Percentiles rank a stretch among this genome's conserved stretches.
Conservation (phyloP, 1,284 basidiomycete genomes). For the Malassezia arunalokei region DNA sequence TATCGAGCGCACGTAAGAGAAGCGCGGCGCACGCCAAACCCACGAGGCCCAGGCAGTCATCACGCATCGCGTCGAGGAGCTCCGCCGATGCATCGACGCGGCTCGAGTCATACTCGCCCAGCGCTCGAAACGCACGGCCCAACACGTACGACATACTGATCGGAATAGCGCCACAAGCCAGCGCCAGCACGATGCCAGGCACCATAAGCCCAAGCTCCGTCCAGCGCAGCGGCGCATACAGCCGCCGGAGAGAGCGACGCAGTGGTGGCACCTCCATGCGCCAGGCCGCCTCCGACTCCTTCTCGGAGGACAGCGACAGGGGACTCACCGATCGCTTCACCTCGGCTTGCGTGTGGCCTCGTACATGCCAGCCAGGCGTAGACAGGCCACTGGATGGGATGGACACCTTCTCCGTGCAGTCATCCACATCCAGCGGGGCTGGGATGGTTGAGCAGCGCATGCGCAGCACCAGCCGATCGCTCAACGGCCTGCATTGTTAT, state of each 20-base stretch:
- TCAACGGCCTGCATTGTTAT: too few species aligned
- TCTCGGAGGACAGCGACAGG: not conserved
- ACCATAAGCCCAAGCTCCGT: conserved; percentile 48
- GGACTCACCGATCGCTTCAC: not conserved
- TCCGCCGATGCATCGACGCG: conserved; percentile 49
- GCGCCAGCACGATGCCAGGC: conserved; percentile 61
- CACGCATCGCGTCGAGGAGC: conserved; percentile 47
- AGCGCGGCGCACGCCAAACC: conserved; percentile 61
- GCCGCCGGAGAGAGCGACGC: conserved; percentile 19
- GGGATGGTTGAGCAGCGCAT: not conserved
- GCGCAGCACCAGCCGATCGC: too few species aligned
- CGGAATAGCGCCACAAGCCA: conserved; percentile 64
- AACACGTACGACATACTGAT: conserved; percentile 87
- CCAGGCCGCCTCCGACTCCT: not conserved
- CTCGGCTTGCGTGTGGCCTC: not conserved
- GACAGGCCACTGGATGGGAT: not conserved
- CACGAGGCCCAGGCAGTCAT: conserved; percentile 57
- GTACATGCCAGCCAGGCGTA: not conserved
- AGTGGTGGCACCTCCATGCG: not conserved
- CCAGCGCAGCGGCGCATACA: conserved; percentile 24
- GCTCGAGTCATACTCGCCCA: conserved; percentile 52
- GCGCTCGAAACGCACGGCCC: conserved; percentile 71
- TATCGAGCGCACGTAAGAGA: conserved; percentile 61
- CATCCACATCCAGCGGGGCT: not conserved
- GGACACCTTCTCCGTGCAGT: not conserved